Base-by-base conservation (phyloP, 1,284 basidiomycete genomes). In the Cystobasidiaceae sp. region DNA sequence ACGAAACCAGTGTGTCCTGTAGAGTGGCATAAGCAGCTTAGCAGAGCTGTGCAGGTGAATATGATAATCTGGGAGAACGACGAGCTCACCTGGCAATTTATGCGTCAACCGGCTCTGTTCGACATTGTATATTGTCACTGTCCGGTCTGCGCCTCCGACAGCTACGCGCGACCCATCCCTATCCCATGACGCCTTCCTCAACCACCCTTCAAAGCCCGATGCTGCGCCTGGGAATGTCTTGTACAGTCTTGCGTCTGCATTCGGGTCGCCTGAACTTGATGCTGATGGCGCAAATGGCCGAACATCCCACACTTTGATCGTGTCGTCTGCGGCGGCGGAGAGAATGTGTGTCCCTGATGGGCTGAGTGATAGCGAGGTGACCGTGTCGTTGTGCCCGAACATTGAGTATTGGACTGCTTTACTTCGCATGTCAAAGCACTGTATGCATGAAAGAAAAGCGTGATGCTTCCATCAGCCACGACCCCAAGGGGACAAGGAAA, bases 111-210 rank as follows among this genome's bases (percentile, higher is more conserved):
- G 39, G 59, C 52, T 67, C 61, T 55, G 50, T 71, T 93, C 89
- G 1, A 92, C 89, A 23, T 94, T 91, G 91, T 92, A 96, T 28
- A 97, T 86, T 59, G 88, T 91, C 33, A 96, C 90, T 0, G 76
- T 77, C 59, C 80, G 69, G 71, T 81, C 80, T 4, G 80, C 80
- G 4, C 80, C 80, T 6, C 80, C 80, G 0, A 75, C 78, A 4
- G 79, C 80, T 41, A 81, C 78, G 19, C 67, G 33, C 30, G 68
- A 51, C 25, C 79, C 78, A 58, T 78, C 75, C 62, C 74, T 74
- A 37, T 75, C 77, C 80, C 92, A 96, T 2, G 88, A 86, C 1
- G 84, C 89, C 63, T 85, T 82, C 37, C 90, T 77, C 33, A 96
- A 79, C 0, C 88, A 84, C 69, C 87, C 86, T 78, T 97, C 93